These are phyloP conservation scores for Ceratobasidium sp. DNA, from an alignment of 1,284 basidiomycete genomes.

Conservation along the genomic window DNA sequence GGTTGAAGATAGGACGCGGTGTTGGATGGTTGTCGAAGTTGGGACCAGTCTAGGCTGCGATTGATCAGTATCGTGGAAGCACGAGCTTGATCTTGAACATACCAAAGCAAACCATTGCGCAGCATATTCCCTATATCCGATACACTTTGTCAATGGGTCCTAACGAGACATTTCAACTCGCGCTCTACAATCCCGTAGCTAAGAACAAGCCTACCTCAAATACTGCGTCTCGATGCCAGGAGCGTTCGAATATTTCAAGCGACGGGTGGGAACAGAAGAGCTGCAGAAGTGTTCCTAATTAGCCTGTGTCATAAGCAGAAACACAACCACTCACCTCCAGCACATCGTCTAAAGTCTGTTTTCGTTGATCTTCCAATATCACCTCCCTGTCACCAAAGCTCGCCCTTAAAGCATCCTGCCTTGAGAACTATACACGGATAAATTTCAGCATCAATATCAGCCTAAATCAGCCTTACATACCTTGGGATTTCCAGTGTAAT, in stretches of 20 bases:
- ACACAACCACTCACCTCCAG: conserved; percentile 60
- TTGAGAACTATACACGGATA: conserved; percentile 16
- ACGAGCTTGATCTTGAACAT: conserved; percentile 49
- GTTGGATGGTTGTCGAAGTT: conserved; percentile 65
- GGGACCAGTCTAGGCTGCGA: conserved; percentile 70
- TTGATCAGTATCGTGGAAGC: conserved; percentile 3
- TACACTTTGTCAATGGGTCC: conserved; percentile 68
- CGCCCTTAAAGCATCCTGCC: conserved; percentile 31
- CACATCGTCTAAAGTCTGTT: conserved; percentile 66
- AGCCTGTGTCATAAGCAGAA: conserved; percentile 5
- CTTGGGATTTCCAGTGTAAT: conserved; percentile 41
- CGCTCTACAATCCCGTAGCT: conserved; percentile 34
- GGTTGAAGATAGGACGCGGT: conserved; percentile 71
- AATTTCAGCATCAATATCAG: neutral
- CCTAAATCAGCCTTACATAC: neutral
- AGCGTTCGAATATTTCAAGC: conserved; percentile 67
- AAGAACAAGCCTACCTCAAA: conserved; percentile 66
- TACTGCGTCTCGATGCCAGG: conserved; percentile 69
- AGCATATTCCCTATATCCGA: conserved; percentile 67
- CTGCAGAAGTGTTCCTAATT: conserved; percentile 51
- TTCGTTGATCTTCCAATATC: conserved; percentile 56
- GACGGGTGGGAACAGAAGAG: conserved; percentile 72
- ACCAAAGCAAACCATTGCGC: conserved; percentile 76
- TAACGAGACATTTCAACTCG: conserved; percentile 50
- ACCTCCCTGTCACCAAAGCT: conserved; percentile 43